Percentiles rank a stretch among this genome's conserved stretches.
These are phyloP conservation scores for Solanum okadae DNA, from an alignment of 257 asterid species.

Conservation along the genomic window DNA sequence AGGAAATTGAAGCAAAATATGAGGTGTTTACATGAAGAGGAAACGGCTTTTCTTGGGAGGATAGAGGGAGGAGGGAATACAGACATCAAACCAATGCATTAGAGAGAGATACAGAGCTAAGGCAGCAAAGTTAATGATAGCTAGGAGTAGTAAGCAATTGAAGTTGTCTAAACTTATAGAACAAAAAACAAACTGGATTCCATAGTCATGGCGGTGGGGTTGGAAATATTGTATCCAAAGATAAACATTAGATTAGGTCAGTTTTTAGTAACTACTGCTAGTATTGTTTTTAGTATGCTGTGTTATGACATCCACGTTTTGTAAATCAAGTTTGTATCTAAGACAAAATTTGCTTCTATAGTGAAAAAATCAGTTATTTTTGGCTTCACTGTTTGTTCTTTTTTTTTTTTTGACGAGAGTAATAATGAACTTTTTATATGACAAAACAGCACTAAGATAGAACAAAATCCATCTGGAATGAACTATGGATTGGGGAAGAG, in stretches of 20 bases:
- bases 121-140: constrained; percentile 61
- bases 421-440: background rate
- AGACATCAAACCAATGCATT: constrained; percentile 44
- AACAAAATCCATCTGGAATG: background rate
- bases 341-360: background rate
- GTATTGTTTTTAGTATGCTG: background rate
- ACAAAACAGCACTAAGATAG: background rate
- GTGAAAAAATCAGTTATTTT: background rate
- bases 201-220: constrained; percentile 12
- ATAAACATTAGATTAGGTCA: background rate
- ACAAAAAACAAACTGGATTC: constrained; percentile 20
- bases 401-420: background rate
- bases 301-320: background rate
- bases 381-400: background rate
- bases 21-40: constrained; percentile 50
- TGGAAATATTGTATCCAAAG: background rate
- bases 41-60: constrained; percentile 33
- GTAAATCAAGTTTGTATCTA: background rate
- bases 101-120: constrained; percentile 64
- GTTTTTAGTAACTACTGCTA: background rate
- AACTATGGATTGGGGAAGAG: too few species aligned
- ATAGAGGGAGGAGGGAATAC: constrained; percentile 50
- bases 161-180: constrained; percentile 43
- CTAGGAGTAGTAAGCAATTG: constrained; percentile 46
- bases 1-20: constrained; percentile 47